Percentiles rank a stretch among this genome's conserved stretches.
phyloP scores from a whole-genome alignment of 139 green algal genomes.

The Zygnema circumcarinatum region DNA sequence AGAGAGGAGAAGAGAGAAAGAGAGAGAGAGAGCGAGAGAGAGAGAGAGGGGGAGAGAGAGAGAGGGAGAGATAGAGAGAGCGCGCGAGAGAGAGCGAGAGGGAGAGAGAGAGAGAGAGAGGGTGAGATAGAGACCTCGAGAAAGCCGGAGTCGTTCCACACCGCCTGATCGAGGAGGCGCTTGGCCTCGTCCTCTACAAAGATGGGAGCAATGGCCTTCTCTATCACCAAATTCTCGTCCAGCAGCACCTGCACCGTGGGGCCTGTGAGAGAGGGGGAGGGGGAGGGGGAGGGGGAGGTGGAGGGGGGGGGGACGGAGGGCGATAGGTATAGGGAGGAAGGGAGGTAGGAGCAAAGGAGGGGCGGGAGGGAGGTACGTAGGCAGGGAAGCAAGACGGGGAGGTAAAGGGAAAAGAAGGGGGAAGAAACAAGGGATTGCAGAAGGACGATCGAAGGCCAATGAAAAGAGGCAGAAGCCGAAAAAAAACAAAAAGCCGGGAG shows the following conservation, averaged over 20 bases:
- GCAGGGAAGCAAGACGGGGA: background rate
- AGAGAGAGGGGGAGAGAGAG: no score
- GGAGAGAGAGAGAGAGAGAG: no score
- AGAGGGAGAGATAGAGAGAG: no score
- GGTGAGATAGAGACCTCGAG: slow-evolving; percentile 72
- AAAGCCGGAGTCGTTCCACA: slow-evolving; percentile 89
- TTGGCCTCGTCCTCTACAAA: slow-evolving; percentile 66
- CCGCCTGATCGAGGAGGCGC: slow-evolving; percentile 72
- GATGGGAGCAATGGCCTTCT: slow-evolving; percentile 74
- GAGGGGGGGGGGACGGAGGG: slow-evolving; percentile 14
- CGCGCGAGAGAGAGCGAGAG: no score
- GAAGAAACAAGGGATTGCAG: slow-evolving; percentile 2
- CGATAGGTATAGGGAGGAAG: background rate
- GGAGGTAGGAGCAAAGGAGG: background rate
- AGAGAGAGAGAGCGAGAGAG: no score
- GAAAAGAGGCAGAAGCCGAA: background rate
- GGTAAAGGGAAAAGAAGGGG: background rate
- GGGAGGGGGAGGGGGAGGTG: background rate
- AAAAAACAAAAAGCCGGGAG: background rate
- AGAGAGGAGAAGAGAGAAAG: no score
- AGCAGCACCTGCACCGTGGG: slow-evolving; percentile 79
- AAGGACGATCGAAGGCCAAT: background rate
- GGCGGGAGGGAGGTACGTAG: background rate
- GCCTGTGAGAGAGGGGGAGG: background rate
- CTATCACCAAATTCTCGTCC: slow-evolving; percentile 88